These are phyloP conservation scores for Neckera pumila DNA, from an alignment of 225 moss, liverwort and hornwort genomes.

Conservation along the genomic window DNA sequence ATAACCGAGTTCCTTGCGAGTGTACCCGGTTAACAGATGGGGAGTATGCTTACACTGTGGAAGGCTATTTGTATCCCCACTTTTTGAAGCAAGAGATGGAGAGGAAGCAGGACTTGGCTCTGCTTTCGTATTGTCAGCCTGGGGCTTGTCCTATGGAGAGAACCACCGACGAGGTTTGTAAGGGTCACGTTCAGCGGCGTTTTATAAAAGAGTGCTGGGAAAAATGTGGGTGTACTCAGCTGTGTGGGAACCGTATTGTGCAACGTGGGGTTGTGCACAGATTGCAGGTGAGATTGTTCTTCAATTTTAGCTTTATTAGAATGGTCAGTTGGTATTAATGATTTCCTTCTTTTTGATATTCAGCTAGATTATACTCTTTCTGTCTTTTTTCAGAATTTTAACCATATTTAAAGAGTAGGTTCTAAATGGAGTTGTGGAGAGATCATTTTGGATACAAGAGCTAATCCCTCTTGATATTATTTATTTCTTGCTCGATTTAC, in stretches of 20 bases:
- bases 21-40: constrained; percentile 63
- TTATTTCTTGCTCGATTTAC: neutral
- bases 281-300: constrained; percentile 42
- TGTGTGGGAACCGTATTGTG: constrained; percentile 80
- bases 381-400: neutral
- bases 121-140: constrained; percentile 27
- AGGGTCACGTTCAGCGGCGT: constrained; percentile 49
- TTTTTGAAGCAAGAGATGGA: constrained; percentile 47
- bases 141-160: constrained; percentile 47
- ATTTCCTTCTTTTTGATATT: neutral
- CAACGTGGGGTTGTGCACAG: constrained; percentile 53
- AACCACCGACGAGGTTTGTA: constrained; percentile 28
- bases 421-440: neutral
- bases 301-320: neutral
- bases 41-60: constrained; percentile 54
- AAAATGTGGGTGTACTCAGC: constrained; percentile 69
- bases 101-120: neutral
- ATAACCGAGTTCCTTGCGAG: constrained; percentile 42
- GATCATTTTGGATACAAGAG: neutral
- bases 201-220: constrained; percentile 98
- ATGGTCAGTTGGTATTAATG: neutral
- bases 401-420: neutral
- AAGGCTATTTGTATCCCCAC: constrained; percentile 42
- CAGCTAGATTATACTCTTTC: neutral
- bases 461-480: neutral